phyloP scores from a whole-genome alignment of 2,329 filamentous ascomycete genomes.

The Verticillium alfalfae region DNA sequence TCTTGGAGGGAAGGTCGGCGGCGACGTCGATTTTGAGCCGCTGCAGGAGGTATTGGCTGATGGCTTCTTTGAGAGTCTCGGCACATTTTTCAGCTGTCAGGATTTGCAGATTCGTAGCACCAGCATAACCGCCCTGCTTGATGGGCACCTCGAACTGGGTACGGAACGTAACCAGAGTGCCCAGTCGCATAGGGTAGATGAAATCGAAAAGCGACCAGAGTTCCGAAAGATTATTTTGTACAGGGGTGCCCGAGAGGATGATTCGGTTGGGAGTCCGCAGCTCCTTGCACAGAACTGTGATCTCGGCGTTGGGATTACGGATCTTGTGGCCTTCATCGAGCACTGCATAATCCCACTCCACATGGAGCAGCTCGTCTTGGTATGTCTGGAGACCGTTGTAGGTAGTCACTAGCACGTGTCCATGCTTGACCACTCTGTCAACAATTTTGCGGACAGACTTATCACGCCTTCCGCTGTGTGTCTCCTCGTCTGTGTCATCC shows the following conservation, averaged over 20 bases:
- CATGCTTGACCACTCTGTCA: conserved; percentile 72
- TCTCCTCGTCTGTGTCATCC: conserved; percentile 44
- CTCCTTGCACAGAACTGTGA: conserved; percentile 94
- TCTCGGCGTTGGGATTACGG: conserved; percentile 88
- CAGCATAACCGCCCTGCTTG: conserved; percentile 86
- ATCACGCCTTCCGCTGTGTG: conserved; percentile 27
- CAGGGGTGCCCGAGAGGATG: conserved; percentile 92
- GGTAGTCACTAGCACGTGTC: conserved; percentile 91
- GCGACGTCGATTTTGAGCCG: conserved; percentile 92
- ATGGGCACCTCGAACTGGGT: conserved; percentile 93
- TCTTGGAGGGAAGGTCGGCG: conserved; percentile 89
- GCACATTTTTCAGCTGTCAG: conserved; percentile 93
- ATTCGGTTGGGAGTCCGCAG: conserved; percentile 83
- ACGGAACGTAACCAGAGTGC: conserved; percentile 84
- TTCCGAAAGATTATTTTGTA: conserved; percentile 94
- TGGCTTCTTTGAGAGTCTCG: conserved; percentile 86
- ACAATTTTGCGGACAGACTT: conserved; percentile 66
- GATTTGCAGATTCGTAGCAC: conserved; percentile 88
- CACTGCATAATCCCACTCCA: conserved; percentile 89
- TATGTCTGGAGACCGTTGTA: conserved; percentile 96
- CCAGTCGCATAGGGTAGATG: conserved; percentile 91
- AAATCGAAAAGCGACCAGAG: conserved; percentile 98
- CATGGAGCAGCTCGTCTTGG: conserved; percentile 70
- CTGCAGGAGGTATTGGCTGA: conserved; percentile 88
- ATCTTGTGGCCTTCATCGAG: conserved; percentile 98